A percentile compares a stretch with the other conserved stretches of the same genome.
Evolutionary conservation across 225 moss, liverwort and hornwort species (phyloP).

Genomic region (Polytrichum commune): DNA sequence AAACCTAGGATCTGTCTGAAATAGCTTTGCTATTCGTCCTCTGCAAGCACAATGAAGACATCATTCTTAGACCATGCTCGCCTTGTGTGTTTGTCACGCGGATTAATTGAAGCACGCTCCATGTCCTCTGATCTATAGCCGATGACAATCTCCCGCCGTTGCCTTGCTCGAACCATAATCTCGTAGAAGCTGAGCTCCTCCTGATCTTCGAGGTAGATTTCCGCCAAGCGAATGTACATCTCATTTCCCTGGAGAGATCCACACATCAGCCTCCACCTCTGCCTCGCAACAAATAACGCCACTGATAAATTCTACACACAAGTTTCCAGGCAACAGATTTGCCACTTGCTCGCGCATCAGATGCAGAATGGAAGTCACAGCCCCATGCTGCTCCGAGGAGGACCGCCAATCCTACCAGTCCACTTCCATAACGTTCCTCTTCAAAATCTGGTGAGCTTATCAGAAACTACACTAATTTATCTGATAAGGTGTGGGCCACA

Average conservation of each 20-base stretch:
- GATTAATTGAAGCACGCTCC: conserved; percentile 51
- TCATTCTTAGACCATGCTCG: conserved; percentile 44
- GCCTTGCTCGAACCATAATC: conserved; percentile 48
- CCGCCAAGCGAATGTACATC: conserved; percentile 57
- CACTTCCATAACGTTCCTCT: no score
- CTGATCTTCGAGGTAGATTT: conserved; percentile 49
- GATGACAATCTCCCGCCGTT: conserved; percentile 51
- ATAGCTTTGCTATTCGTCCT: conserved; percentile 32
- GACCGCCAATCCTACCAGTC: no score
- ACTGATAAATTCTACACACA: no score
- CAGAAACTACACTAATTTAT: no score
- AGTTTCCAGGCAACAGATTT: no score
- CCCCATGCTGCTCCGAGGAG: no score
- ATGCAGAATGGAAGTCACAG: no score
- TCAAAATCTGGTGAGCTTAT: no score
- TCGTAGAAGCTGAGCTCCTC: conserved; percentile 52
- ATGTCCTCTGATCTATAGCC: conserved; percentile 33
- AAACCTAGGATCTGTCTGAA: not conserved
- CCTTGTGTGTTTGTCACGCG: conserved; percentile 29
- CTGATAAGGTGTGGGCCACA: no score
- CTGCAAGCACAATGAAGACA: conserved; percentile 50
- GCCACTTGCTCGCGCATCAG: no score
- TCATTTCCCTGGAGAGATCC: conserved; percentile 41
- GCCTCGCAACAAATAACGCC: no score
- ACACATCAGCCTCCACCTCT: no score